Base-by-base conservation (phyloP, 768 basidiomycete species). In the Dioszegia crocea region DNA sequence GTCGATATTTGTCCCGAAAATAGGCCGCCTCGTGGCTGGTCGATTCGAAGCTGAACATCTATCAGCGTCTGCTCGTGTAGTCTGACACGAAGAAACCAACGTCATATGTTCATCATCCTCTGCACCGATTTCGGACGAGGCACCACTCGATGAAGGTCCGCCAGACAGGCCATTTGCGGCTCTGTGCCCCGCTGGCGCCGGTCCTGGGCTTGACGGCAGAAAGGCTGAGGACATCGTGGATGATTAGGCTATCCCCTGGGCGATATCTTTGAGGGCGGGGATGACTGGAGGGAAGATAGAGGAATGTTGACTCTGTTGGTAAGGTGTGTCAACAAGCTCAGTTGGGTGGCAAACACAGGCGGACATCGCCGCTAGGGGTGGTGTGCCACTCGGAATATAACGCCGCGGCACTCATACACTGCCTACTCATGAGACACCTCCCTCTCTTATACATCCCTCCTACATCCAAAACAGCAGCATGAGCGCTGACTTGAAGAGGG, bases 401-500 rank as follows among this genome's bases (percentile, higher is more conserved):
- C 33, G 40, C 62, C 65, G 65, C 49, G 58, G 64, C 1, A 24
- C 21, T 33, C 19, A 29, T 21, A 12, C 29, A 5, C 36, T 45
- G 19, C 17, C 29, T 40, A 31, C 30, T 47, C 50, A n/a, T 47
- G 29, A n/a, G 2, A 29, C 23, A 26, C 55, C 29, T 38, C 43
- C 49, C 24, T 41, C 29, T 55, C 38, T 45, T 52, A 24, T n/a
- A 26, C 54, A 41, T 54, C 21, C 33, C 44, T 33, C 19, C 41
- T n/a, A 14, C 29, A 10, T 30, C 24, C 26, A 24, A 19, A n/a
- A 45, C 43, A 27, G 21, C 19, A 64, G 21, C 4, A 74, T 74
- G 72, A 74, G 67, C 56, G 67, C 69, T 23, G 72, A 74, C 57
- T 63, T 71, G 12, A 74, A 74, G 52, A 57, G 72, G 55, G 67